Evolutionary conservation across 2,329 filamentous ascomycete genomes (phyloP), one percentile per base, ranked within the genome.

Genomic region (Pseudogymnoascus sp.): DNA sequence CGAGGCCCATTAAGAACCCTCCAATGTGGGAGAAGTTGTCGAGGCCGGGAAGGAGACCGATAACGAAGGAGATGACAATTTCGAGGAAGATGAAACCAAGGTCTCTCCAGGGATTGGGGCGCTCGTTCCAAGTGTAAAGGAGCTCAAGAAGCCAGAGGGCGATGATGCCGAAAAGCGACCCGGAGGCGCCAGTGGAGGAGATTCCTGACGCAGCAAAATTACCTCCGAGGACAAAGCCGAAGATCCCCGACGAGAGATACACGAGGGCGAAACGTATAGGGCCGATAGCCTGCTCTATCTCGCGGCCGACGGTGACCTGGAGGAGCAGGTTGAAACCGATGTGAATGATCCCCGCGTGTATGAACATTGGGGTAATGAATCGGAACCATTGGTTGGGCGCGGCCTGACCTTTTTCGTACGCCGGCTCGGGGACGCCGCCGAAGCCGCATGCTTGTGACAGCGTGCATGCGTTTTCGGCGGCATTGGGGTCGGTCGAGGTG

Each of bases 1-100:
- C 88, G 6, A 99, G 77, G 0, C 94, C 94, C 86, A 96, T 96
- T 60, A 96, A 76, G 74, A 97, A 97, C 1, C 94, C 94, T 62
- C 94, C 94, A 65, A 99, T 97, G 69, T 99, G 94, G 14, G 91
- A 90, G 74, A 97, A 99, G 75, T 99, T 99, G 79, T 99, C 94
- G 55, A 99, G 77, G 7, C 92, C 93, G 0, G 94, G 94, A 1
- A 99, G 81, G 3, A 99, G 82, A 35, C 94, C 94, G 2, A 99
- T 83, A 14, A 94, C 91, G 72, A 99, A 97, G 0, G 92, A 91
- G 67, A 99, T 92, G 67, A 87, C 78, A 65, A 97, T 85, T 70
- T 97, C 92, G 62, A 97, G 76, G 55, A 92, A 66, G 73, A 97
- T 89, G 74, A 95, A 96, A 61, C 90, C 78, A n/a, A 99, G 78